A percentile compares a stretch with the other conserved stretches of the same genome.
phyloP scores from a whole-genome alignment of 2,329 filamentous ascomycete species.

The Zymoseptoria crescenta region DNA sequence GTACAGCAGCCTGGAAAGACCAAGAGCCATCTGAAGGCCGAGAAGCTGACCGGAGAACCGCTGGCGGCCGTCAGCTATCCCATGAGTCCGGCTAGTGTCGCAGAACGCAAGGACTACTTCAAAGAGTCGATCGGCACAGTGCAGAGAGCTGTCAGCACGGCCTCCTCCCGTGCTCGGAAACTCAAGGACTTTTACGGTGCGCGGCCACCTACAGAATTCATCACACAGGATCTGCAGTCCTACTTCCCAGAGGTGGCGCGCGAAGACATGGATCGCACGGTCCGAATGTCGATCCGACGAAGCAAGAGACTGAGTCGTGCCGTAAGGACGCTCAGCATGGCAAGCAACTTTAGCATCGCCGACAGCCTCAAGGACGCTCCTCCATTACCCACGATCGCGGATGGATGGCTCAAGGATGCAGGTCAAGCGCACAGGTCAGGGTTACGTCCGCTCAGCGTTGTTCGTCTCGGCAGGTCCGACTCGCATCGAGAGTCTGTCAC shows the following conservation, averaged over 20 bases:
- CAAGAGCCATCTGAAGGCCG: slow-evolving; percentile 77
- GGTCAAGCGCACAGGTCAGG: slow-evolving; percentile 40
- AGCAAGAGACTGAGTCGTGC: slow-evolving; percentile 87
- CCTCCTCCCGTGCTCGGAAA: slow-evolving; percentile 40
- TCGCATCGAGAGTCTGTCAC: slow-evolving; percentile 80
- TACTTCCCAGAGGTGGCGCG: slow-evolving; percentile 95
- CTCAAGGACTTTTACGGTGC: slow-evolving; percentile 83
- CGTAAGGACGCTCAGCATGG: slow-evolving; percentile 85
- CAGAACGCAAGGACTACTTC: slow-evolving; percentile 56
- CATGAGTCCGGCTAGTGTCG: slow-evolving; percentile 66
- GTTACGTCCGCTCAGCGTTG: slow-evolving; percentile 53
- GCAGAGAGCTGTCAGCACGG: slow-evolving; percentile 26
- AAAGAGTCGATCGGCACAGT: slow-evolving; percentile 25
- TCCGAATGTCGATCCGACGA: slow-evolving; percentile 82
- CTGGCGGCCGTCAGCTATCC: slow-evolving; percentile 82
- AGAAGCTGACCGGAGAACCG: slow-evolving; percentile 80
- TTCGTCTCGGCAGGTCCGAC: slow-evolving; percentile 48
- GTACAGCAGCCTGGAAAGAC: slow-evolving; percentile 57
- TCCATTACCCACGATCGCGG: slow-evolving; percentile 89
- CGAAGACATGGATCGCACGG: slow-evolving; percentile 91
- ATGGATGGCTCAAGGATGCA: slow-evolving; percentile 71
- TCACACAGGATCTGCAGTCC: slow-evolving; percentile 88
- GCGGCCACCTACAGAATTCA: slow-evolving; percentile 90
- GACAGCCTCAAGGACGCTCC: slow-evolving; percentile 90
- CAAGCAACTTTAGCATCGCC: slow-evolving; percentile 86